phyloP scores from a whole-genome alignment of 768 basidiomycete genomes.

The Mycena chlorophos region DNA sequence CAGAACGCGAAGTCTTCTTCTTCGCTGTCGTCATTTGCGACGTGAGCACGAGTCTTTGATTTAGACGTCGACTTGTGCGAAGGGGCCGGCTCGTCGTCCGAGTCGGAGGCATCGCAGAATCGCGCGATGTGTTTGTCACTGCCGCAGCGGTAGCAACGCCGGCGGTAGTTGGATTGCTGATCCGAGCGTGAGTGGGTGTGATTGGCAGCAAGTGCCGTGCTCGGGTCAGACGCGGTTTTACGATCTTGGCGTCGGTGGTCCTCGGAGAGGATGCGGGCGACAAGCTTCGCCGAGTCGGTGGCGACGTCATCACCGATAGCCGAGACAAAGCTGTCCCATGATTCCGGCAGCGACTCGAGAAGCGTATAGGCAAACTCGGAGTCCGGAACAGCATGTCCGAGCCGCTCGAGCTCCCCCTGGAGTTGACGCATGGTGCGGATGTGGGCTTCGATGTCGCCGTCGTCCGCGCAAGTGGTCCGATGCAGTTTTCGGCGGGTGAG shows the following conservation, averaged over 20 bases:
- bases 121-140: too few relatives aligned
- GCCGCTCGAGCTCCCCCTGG: constrained; percentile 18
- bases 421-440: constrained; percentile 23
- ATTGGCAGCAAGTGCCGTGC: not conserved
- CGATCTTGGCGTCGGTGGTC: not conserved
- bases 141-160: not conserved
- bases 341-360: constrained; percentile 16
- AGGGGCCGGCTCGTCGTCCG: not conserved
- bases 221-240: not conserved
- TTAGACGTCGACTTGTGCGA: not conserved
- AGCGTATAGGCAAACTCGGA: constrained; percentile 26
- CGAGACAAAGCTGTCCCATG: constrained; percentile 8
- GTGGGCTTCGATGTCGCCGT: constrained; percentile 29
- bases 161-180: not conserved
- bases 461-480: constrained; percentile 23
- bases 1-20: constrained; percentile 17
- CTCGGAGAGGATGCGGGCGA: constrained; percentile 9
- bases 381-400: constrained; percentile 22
- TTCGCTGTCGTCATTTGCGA: constrained; percentile 1
- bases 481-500: constrained; percentile 23
- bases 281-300: constrained; percentile 4
- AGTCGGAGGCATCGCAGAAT: too few relatives aligned
- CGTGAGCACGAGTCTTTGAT: constrained; percentile 6
- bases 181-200: not conserved
- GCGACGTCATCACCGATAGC: constrained; percentile 9